Evolutionary conservation across 2,329 filamentous ascomycete species (phyloP).

Genomic region (Fusarium compactum): DNA sequence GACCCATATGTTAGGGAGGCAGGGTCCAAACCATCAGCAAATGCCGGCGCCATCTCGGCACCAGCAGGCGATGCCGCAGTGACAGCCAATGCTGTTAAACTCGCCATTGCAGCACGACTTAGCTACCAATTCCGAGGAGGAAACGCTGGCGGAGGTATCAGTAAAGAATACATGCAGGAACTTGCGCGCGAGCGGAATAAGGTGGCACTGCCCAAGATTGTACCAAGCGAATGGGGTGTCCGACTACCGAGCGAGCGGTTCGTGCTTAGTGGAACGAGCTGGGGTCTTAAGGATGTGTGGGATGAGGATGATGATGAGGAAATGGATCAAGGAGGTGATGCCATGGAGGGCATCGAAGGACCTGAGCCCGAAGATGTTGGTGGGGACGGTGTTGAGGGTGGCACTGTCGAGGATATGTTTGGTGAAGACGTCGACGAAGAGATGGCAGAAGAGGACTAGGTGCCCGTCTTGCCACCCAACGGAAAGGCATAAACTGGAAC

Average conservation of each 20-base stretch:
- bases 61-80: conserved; percentile 68
- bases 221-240: conserved; percentile 75
- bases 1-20: conserved; percentile 75
- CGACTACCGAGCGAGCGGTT: conserved; percentile 76
- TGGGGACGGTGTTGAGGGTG: conserved; percentile 62
- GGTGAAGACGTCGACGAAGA: conserved; percentile 68
- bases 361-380: conserved; percentile 57
- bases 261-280: conserved; percentile 73
- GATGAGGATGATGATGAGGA: conserved; percentile 61
- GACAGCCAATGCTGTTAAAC: conserved; percentile 73
- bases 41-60: conserved; percentile 61
- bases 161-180: conserved; percentile 82
- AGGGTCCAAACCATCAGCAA: conserved; percentile 63
- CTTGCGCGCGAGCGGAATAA: conserved; percentile 79
- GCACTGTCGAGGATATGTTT: conserved; percentile 67
- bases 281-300: conserved; percentile 73
- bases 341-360: conserved; percentile 62
- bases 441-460: conserved; percentile 60
- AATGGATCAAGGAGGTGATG: conserved; percentile 57
- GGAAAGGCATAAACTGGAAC: conserved; percentile 7
- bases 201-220: conserved; percentile 71
- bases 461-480: conserved; percentile 12
- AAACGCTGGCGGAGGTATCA: conserved; percentile 65
- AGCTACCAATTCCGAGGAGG: conserved; percentile 75
- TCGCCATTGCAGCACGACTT: conserved; percentile 77